A percentile compares a stretch with the other conserved stretches of the same genome.
phyloP scores from a whole-genome alignment of 1,284 basidiomycete species.

The Apiotrichum brassicae region DNA sequence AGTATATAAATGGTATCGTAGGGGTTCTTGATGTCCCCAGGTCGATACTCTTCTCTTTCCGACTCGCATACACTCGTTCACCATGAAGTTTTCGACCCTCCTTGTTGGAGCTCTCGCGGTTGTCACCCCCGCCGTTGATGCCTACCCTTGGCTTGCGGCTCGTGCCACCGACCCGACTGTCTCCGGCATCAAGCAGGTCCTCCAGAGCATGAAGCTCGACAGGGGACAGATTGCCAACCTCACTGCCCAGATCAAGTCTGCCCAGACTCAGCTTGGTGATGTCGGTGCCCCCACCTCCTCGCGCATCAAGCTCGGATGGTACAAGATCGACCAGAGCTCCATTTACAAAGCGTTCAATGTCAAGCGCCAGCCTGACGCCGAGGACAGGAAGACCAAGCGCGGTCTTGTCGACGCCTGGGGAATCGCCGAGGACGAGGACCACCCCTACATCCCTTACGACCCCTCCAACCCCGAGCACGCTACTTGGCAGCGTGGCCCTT shows the following conservation, averaged over 20 bases:
- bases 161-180: no score
- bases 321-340: not conserved
- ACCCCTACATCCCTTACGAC: constrained; percentile 23
- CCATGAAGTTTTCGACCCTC: no score
- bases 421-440: constrained; percentile 9
- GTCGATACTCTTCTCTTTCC: no score
- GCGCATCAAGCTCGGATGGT: not conserved
- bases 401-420: constrained; percentile 6
- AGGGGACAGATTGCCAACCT: not conserved
- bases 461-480: constrained; percentile 20
- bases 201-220: no score
- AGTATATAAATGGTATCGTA: no score
- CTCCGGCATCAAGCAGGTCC: no score
- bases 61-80: no score
- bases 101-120: no score
- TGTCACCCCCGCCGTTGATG: no score
- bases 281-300: not conserved
- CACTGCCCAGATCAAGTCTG: not conserved
- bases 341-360: constrained; percentile 1
- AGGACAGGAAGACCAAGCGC: not conserved
- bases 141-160: no score
- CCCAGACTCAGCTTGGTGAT: not conserved
- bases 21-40: no score
- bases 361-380: not conserved
- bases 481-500: constrained; percentile 30